These are phyloP conservation scores for Medicago ruthenica DNA, from an alignment of 306 rosid genomes.

Conservation along the genomic window DNA sequence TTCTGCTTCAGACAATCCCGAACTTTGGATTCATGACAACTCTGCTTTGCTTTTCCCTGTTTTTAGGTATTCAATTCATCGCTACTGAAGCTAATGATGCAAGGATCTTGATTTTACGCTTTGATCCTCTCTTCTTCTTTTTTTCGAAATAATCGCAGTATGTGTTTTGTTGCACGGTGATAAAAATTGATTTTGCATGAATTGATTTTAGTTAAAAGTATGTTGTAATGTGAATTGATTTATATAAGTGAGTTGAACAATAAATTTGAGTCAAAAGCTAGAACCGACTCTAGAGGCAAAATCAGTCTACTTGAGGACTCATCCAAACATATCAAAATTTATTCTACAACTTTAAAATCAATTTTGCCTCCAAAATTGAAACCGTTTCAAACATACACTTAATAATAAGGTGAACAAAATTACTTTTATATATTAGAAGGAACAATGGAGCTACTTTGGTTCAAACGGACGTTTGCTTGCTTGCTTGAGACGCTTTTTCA, in stretches of 20 bases:
- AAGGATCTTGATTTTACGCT: conserved; percentile 21
- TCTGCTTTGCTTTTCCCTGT: conserved; percentile 59
- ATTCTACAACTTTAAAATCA: too few species aligned
- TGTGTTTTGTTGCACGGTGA: background rate
- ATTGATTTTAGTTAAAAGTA: background rate
- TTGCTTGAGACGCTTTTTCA: too few species aligned
- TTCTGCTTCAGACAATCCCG: conserved; percentile 46
- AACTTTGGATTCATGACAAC: conserved; percentile 55
- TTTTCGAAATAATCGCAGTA: background rate
- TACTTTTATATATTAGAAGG: background rate
- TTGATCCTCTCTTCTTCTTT: background rate
- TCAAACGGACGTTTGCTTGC: too few species aligned
- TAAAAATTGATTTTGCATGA: background rate
- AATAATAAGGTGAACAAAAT: background rate
- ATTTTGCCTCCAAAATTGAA: too few species aligned
- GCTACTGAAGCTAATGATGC: background rate
- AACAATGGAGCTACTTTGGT: background rate
- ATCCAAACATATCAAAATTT: too few species aligned
- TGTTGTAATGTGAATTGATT: too few species aligned
- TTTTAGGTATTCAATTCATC: conserved; percentile 50
- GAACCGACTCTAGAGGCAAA: too few species aligned
- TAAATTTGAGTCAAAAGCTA: too few species aligned
- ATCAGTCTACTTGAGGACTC: too few species aligned
- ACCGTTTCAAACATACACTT: background rate
- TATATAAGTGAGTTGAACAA: too few species aligned